Conservation (phyloP, 2,329 filamentous ascomycete genomes). For the Aspergillus sp. region DNA sequence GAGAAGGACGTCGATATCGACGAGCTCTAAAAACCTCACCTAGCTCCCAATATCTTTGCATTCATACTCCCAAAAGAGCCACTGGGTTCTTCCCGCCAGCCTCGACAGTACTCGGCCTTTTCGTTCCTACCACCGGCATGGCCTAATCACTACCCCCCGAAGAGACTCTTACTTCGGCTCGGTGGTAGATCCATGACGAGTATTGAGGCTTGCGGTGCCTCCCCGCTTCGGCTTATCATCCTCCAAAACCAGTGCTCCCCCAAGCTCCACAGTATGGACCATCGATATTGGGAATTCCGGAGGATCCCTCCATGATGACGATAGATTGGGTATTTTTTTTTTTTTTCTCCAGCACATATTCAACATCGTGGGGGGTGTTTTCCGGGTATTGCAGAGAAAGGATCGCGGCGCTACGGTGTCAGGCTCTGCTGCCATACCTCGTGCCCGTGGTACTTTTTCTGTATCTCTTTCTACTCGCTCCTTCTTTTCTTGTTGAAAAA, state of each 20-base stretch:
- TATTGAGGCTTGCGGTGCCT: constrained; percentile 19
- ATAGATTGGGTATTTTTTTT: constrained; percentile 12
- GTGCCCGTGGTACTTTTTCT: constrained; percentile 33
- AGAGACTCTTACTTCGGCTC: constrained; percentile 5
- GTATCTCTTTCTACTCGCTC: constrained; percentile 32
- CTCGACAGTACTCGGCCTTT: constrained; percentile 23
- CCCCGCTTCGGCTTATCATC: constrained; percentile 21
- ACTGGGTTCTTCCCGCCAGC: constrained; percentile 27
- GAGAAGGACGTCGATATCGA: constrained; percentile 91
- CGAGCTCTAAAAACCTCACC: constrained; percentile 72
- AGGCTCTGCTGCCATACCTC: constrained; percentile 32
- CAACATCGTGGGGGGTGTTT: constrained; percentile 26
- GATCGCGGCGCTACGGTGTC: constrained; percentile 33
- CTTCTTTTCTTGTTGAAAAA: constrained; percentile 25
- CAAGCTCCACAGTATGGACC: constrained; percentile 35
- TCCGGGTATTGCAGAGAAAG: constrained; percentile 34
- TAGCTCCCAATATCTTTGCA: constrained; percentile 32
- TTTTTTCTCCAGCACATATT: constrained; percentile 10
- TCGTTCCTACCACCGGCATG: constrained; percentile 25
- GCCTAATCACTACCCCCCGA: constrained; percentile 10
- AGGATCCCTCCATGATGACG: constrained; percentile 20
- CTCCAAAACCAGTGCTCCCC: constrained; percentile 23
- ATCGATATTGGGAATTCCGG: constrained; percentile 25
- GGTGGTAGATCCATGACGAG: constrained; percentile 17
- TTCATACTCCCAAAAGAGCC: constrained; percentile 36